phyloP scores from a whole-genome alignment of 2,329 filamentous ascomycete species.

The Fusarium nygamai region DNA sequence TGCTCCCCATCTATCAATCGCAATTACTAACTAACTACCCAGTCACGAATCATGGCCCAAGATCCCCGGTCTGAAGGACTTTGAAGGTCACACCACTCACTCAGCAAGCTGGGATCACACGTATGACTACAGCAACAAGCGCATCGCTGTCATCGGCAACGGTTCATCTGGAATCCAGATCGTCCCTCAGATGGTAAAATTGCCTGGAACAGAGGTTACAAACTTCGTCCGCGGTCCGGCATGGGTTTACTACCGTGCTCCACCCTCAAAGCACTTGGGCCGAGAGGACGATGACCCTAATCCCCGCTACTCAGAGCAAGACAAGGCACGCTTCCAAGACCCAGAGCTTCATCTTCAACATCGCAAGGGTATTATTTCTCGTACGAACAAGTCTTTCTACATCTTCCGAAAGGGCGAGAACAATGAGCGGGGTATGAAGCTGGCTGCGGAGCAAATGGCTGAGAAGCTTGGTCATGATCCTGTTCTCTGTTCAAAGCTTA shows the following conservation, averaged over 20 bases:
- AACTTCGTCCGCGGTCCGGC: conserved; percentile 49
- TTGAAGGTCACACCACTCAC: conserved; percentile 33
- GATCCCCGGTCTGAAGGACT: conserved; percentile 29
- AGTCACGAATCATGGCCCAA: conserved; percentile 38
- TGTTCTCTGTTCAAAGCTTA: conserved; percentile 31
- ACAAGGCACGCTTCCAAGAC: conserved; percentile 61
- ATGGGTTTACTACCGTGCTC: conserved; percentile 50
- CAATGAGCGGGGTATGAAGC: conserved; percentile 33
- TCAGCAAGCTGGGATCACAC: conserved; percentile 34
- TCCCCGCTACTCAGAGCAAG: conserved; percentile 46
- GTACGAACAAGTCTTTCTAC: conserved; percentile 51
- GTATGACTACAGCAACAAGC: conserved; percentile 35
- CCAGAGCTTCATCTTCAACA: conserved; percentile 62
- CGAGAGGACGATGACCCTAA: conserved; percentile 45
- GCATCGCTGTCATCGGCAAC: conserved; percentile 37
- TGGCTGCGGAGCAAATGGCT: conserved; percentile 38
- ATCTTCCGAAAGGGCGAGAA: conserved; percentile 39
- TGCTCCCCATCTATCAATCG: rapidly evolving
- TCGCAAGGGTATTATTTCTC: conserved; percentile 50
- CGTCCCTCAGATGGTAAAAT: conserved; percentile 39
- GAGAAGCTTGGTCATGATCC: conserved; percentile 36
- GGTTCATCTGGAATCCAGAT: conserved; percentile 38
- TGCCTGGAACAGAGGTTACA: conserved; percentile 44
- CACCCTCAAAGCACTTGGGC: conserved; percentile 45
- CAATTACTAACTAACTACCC: not conserved